Base-by-base conservation (phyloP, 2,329 filamentous ascomycete species). In the Xylaria sp. region DNA sequence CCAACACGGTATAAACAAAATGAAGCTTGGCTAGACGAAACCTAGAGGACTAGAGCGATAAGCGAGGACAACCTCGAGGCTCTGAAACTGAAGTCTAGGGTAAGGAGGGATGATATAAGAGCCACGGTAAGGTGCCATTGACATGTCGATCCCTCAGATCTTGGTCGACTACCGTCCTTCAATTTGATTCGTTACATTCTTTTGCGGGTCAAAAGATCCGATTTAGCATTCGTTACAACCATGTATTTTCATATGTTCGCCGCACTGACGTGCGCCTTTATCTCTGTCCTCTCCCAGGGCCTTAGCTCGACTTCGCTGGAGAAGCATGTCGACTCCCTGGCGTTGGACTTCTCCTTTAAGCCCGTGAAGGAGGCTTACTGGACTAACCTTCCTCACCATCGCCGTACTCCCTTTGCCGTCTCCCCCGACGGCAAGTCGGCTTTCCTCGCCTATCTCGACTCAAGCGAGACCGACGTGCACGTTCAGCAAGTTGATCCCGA, bases 351-450 rank as follows among this genome's bases (percentile, higher is more conserved):
- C 69, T 79, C 81, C 40, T 89, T 89, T 78, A 85, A 87, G 73
- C 87, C 87, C 5, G 81, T 90, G 71, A 86, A 87, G 76, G 82
- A 82, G 21, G 84, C 87, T 9, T 90, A 90, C 82, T 90, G 87
- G 87, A 90, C 88, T 16, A 83, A 82, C 23, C 83, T 85, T 54
- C 86, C 87, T 53, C 88, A 90, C 72, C 88, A 90, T 76, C 85
- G 87, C 54, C 84, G 88, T 60, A 90, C 87, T 13, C 88, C 88
- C 5, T 90, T 90, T 69, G 84, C 87, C n/a, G 81, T 88, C 37
- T 89, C 88, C 0, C 87, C 88, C 1, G 84, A 89, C 75, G 87
- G 87, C 68, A 85, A 85, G 66, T 84, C 83, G 3, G 88, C 86
- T 13, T 90, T 87, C 75, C 75, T 90, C 10, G 88, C 88, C 10